These are phyloP conservation scores for Russula compacta DNA, from an alignment of 768 basidiomycete species.

Conservation along the genomic window DNA sequence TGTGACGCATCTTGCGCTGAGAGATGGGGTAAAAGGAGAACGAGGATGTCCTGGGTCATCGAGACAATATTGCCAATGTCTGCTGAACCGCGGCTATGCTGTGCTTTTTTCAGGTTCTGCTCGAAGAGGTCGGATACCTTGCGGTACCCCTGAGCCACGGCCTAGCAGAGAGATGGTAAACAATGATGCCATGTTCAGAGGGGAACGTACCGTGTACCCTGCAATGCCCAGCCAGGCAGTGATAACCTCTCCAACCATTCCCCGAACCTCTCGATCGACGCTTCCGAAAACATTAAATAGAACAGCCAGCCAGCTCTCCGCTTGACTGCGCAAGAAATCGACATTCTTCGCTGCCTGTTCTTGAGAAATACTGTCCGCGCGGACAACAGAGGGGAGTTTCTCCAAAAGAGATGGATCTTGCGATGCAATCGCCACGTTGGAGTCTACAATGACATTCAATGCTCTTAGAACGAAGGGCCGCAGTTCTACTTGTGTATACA, in stretches of 20 bases:
- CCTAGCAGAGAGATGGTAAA: constrained; percentile 30
- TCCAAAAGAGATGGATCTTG: constrained; percentile 24
- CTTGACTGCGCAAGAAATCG: constrained; percentile 62
- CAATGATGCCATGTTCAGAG: not conserved
- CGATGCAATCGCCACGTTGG: constrained; percentile 52
- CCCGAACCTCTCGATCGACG: constrained; percentile 62
- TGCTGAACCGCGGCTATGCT: constrained; percentile 29
- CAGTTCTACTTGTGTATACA: constrained; percentile 85
- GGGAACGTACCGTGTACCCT: constrained; percentile 32
- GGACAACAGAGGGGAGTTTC: constrained; percentile 25
- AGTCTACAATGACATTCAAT: constrained; percentile 74
- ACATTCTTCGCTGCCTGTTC: constrained; percentile 60
- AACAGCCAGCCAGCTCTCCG: constrained; percentile 89
- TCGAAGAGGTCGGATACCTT: constrained; percentile 70
- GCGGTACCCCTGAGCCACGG: constrained; percentile 69
- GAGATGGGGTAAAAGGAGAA: constrained; percentile 73
- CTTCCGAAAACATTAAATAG: constrained; percentile 95
- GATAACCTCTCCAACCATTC: constrained; percentile 82
- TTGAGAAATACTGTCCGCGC: constrained; percentile 35
- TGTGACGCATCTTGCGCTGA: constrained; percentile 48
- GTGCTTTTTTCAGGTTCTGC: constrained; percentile 44
- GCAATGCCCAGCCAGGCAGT: constrained; percentile 80
- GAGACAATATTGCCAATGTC: constrained; percentile 41
- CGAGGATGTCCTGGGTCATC: constrained; percentile 75
- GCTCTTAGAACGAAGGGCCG: constrained; percentile 75